phyloP scores from a whole-genome alignment of 2,329 filamentous ascomycete genomes.

The Lecanicillium sp. region DNA sequence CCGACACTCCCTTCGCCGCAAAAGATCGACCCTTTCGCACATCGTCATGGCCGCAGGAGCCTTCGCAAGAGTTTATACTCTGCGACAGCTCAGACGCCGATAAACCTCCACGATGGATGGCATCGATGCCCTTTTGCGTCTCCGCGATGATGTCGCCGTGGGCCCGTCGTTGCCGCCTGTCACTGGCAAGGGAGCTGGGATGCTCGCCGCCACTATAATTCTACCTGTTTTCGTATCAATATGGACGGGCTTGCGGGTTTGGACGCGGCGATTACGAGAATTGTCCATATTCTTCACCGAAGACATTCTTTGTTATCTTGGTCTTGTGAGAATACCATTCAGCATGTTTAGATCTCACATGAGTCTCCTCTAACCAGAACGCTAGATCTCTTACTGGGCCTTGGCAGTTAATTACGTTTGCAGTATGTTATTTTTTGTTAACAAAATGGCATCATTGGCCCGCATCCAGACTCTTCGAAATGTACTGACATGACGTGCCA shows the following conservation, averaged over 20 bases:
- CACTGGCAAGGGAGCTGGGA: conserved; percentile 5
- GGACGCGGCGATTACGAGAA: conserved; percentile 10
- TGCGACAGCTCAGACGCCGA: too few species aligned
- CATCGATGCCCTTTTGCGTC: not conserved
- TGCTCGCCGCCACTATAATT: conserved; percentile 10
- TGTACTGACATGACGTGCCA: not conserved
- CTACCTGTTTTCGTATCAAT: conserved; percentile 10
- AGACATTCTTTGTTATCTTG: conserved; percentile 12
- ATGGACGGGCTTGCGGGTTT: conserved; percentile 12
- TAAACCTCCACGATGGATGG: too few species aligned
- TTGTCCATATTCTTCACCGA: conserved; percentile 9
- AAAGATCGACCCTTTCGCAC: too few species aligned
- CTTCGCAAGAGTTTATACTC: too few species aligned
- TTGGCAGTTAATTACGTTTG: conserved; percentile 10
- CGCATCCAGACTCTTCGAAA: too few species aligned
- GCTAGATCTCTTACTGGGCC: conserved; percentile 11
- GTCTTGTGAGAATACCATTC: conserved; percentile 6
- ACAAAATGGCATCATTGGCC: too few species aligned
- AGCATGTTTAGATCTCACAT: not conserved
- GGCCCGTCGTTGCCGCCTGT: conserved; percentile 8
- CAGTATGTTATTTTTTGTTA: conserved; percentile 10
- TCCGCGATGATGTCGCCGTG: not conserved
- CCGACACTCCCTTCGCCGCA: too few species aligned
- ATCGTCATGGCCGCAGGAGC: too few species aligned
- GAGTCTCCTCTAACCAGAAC: not conserved